Conservation (phyloP, 331 rosid species). For the Acacia concinna region DNA sequence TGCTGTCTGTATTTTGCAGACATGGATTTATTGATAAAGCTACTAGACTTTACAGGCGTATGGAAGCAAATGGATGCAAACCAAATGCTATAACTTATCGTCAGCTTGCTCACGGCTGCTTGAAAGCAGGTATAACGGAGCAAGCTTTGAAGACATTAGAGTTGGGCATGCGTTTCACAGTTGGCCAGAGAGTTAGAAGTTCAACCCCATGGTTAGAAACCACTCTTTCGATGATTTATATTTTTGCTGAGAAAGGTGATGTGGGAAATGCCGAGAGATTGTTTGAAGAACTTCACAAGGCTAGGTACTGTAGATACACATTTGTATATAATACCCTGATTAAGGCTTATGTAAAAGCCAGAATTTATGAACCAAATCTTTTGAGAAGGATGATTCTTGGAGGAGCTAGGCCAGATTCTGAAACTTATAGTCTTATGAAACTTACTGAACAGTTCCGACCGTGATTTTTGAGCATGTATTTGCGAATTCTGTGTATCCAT, state of each 20-base stretch:
- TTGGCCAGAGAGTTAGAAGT: conserved; percentile 55
- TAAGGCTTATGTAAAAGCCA: conserved; percentile 89
- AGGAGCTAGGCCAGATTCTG: conserved; percentile 85
- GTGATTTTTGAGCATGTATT: conserved; percentile 29
- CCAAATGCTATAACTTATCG: conserved; percentile 85
- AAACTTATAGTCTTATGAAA: conserved; percentile 83
- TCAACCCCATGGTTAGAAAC: conserved; percentile 96
- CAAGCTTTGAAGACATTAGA: conserved; percentile 73
- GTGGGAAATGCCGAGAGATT: conserved; percentile 69
- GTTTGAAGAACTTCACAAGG: conserved; percentile 67
- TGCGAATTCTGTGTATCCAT: background rate
- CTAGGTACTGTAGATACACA: conserved; percentile 74
- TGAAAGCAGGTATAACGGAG: conserved; percentile 65
- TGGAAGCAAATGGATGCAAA: conserved; percentile 61
- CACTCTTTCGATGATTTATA: conserved; percentile 65
- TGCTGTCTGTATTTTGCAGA: conserved; percentile 73
- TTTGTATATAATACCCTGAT: conserved; percentile 81
- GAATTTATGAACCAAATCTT: conserved; percentile 69
- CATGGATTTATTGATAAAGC: conserved; percentile 73
- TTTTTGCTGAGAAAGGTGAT: conserved; percentile 75
- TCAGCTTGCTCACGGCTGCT: conserved; percentile 81
- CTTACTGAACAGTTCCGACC: conserved; percentile 74
- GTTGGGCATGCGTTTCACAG: conserved; percentile 48
- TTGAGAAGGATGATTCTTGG: conserved; percentile 86
- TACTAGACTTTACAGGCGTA: conserved; percentile 52